Evolutionary conservation across 495 filamentous ascomycete genomes (phyloP).

Genomic region (Penicillium roqueforti): DNA sequence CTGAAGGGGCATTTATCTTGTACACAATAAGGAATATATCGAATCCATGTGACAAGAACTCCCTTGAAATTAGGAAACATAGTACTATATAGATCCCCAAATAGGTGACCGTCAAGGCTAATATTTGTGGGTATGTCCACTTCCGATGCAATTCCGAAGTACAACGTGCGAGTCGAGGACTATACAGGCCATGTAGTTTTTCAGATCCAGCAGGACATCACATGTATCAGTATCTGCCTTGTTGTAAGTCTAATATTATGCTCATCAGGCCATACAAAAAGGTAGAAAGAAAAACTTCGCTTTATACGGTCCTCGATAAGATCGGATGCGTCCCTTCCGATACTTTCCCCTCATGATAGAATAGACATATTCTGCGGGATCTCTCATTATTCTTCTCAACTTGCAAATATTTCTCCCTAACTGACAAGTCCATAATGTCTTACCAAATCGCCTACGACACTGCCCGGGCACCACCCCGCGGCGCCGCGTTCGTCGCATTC

Average conservation of each 20-base stretch:
- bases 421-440: slow-evolving; percentile 27
- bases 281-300: background rate
- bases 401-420: background rate
- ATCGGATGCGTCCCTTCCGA: slow-evolving; percentile 24
- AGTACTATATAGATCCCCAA: background rate
- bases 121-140: background rate
- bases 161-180: background rate
- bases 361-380: slow-evolving; percentile 4
- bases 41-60: background rate
- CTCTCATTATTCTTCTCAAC: background rate
- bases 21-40: background rate
- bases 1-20: background rate
- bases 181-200: background rate
- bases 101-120: background rate
- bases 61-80: background rate
- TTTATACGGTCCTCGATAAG: slow-evolving; percentile 11
- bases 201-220: background rate
- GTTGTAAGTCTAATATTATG: background rate
- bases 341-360: slow-evolving; percentile 16
- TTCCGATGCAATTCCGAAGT: background rate
- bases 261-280: background rate
- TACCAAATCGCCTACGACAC: slow-evolving; percentile 36
- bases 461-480: slow-evolving; percentile 28
- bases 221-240: background rate
- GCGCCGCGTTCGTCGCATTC: slow-evolving; percentile 39